phyloP scores from a whole-genome alignment of 2,329 filamentous ascomycete species.

The Aspergillus awamori region DNA sequence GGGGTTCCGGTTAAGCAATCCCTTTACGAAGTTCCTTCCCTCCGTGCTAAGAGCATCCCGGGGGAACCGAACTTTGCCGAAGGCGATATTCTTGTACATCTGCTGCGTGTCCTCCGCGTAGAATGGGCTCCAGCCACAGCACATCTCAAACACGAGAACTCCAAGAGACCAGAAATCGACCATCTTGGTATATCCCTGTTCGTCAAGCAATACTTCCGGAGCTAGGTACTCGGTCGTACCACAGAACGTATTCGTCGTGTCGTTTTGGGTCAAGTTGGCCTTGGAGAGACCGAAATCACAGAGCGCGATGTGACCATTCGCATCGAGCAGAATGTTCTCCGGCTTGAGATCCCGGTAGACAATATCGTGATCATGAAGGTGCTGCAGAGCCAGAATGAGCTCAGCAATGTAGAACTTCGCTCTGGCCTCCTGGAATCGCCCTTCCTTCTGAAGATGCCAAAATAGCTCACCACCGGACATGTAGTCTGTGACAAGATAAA shows the following conservation, averaged over 20 bases:
- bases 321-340: slow-evolving; percentile 94
- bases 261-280: slow-evolving; percentile 93
- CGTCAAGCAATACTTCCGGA: slow-evolving; percentile 90
- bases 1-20: slow-evolving; percentile 92
- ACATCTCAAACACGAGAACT: slow-evolving; percentile 99
- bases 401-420: slow-evolving; percentile 99
- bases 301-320: slow-evolving; percentile 94
- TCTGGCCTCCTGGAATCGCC: slow-evolving; percentile 88
- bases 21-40: slow-evolving; percentile 97
- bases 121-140: slow-evolving; percentile 98
- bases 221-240: slow-evolving; percentile 97
- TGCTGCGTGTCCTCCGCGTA: slow-evolving; percentile 99
- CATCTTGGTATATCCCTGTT: slow-evolving; percentile 99
- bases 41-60: slow-evolving; percentile 92
- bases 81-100: slow-evolving; percentile 99
- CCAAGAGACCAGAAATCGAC: slow-evolving; percentile 99
- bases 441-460: slow-evolving; percentile 97
- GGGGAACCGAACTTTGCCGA: slow-evolving; percentile 96
- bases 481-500: slow-evolving; percentile 98
- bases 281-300: slow-evolving; percentile 98
- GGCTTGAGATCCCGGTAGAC: slow-evolving; percentile 97
- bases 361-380: slow-evolving; percentile 95
- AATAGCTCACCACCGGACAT: slow-evolving; percentile 99
- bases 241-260: slow-evolving; percentile 98
- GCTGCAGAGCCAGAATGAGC: slow-evolving; percentile 90